These are phyloP conservation scores for Allomyces arbusculus DNA, from an alignment of 192 early-diverging fungal species.

Conservation along the genomic window DNA sequence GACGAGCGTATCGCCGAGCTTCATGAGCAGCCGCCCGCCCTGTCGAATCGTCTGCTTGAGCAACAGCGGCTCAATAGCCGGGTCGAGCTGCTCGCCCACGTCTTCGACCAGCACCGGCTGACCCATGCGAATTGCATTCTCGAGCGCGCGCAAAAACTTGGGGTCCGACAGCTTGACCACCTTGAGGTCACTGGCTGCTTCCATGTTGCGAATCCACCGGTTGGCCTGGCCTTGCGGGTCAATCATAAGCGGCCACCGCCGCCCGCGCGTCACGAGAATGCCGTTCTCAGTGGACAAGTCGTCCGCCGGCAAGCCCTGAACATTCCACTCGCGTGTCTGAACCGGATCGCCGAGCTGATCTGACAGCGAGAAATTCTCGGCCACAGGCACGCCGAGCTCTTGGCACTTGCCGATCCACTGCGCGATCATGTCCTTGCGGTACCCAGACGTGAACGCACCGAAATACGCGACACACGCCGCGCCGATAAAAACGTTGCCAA, in stretches of 20 bases:
- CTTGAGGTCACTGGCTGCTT: constrained; percentile 64
- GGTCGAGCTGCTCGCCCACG: constrained; percentile 80
- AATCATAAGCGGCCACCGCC: constrained; percentile 91
- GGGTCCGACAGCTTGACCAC: constrained; percentile 94
- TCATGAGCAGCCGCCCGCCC: constrained; percentile 84
- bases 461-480: constrained; percentile 87
- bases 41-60: constrained; percentile 91
- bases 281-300: constrained; percentile 95
- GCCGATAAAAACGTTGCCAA: constrained; percentile 83
- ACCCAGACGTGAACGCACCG: constrained; percentile 92
- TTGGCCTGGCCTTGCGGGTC: constrained; percentile 92
- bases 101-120: constrained; percentile 93
- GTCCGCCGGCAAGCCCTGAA: constrained; percentile 62
- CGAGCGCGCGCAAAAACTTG: constrained; percentile 87
- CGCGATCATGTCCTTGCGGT: constrained; percentile 56
- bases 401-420: constrained; percentile 59
- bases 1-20: constrained; percentile 89
- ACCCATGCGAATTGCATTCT: constrained; percentile 94
- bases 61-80: constrained; percentile 89
- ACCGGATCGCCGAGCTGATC: constrained; percentile 87
- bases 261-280: constrained; percentile 83
- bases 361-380: constrained; percentile 56
- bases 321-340: constrained; percentile 76
- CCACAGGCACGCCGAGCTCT: constrained; percentile 46
- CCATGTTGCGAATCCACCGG: constrained; percentile 65